Evolutionary conservation across 768 basidiomycete genomes (phyloP).

Genomic region (Rhodosporidiobolus sp.): DNA sequence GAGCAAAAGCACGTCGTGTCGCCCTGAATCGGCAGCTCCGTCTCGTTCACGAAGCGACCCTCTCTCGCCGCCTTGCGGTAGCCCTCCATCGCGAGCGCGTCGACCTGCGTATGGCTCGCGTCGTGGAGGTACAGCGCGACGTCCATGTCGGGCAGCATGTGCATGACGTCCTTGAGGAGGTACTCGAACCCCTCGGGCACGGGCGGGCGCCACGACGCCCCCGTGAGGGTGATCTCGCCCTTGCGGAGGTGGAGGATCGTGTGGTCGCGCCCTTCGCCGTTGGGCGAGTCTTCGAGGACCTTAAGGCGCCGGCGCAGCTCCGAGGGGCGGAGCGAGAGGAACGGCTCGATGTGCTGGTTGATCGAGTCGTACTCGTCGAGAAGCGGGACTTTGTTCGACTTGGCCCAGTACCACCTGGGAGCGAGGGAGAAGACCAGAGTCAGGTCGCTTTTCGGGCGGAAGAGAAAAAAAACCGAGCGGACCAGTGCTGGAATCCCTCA

Average conservation of each 20-base stretch:
- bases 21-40: constrained; percentile 3
- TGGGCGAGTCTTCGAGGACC: constrained; percentile 13
- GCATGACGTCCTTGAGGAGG: constrained; percentile 27
- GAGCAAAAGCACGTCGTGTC: background rate
- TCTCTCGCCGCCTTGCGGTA: background rate
- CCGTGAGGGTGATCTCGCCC: background rate
- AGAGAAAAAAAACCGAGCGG: constrained; percentile 53
- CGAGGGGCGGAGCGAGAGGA: constrained; percentile 50
- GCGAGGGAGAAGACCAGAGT: background rate
- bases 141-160: constrained; percentile 39
- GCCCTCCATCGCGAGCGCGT: background rate
- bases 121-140: constrained; percentile 31
- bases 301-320: constrained; percentile 25
- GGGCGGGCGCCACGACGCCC: constrained; percentile 6
- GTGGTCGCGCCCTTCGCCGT: constrained; percentile 14
- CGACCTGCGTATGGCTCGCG: background rate
- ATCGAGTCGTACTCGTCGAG: constrained; percentile 80
- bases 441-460: background rate
- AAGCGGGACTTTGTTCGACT: constrained; percentile 66
- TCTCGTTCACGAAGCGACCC: constrained; percentile 3
- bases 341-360: constrained; percentile 51
- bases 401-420: constrained; percentile 50
- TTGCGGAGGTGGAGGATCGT: constrained; percentile 22
- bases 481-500: constrained; percentile 87
- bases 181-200: constrained; percentile 19